These are phyloP conservation scores for Glaciozyma martinii DNA, from an alignment of 768 basidiomycete species.

Conservation along the genomic window DNA sequence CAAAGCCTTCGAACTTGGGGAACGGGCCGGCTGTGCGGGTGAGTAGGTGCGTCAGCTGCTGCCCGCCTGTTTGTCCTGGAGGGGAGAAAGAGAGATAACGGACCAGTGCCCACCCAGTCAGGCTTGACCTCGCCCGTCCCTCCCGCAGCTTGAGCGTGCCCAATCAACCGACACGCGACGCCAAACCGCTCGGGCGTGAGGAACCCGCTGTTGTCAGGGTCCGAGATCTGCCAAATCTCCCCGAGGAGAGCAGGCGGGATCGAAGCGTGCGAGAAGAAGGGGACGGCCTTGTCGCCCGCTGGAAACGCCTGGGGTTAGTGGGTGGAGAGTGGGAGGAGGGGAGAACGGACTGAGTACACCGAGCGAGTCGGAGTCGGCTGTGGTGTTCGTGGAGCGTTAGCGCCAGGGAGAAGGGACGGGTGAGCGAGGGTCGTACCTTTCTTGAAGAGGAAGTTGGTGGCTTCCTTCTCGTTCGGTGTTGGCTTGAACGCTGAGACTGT, in stretches of 20 bases:
- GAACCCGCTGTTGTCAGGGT: conserved; percentile 88
- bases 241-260: conserved; percentile 65
- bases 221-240: conserved; percentile 87
- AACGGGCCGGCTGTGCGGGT: conserved; percentile 63
- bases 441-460: conserved; percentile 23
- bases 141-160: conserved; percentile 64
- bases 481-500: conserved; percentile 22
- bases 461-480: conserved; percentile 18
- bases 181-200: conserved; percentile 80
- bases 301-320: background rate
- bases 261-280: conserved; percentile 72
- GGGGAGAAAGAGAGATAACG: conserved; percentile 37
- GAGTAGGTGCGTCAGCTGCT: conserved; percentile 17
- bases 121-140: conserved; percentile 9
- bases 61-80: background rate
- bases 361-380: conserved; percentile 66
- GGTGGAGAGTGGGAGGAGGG: background rate
- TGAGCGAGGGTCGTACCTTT: conserved; percentile 8
- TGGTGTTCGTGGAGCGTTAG: conserved; percentile 28
- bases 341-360: conserved; percentile 54
- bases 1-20: conserved; percentile 65
- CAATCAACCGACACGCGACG: conserved; percentile 79
- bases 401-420: background rate
- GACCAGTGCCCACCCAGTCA: conserved; percentile 62
- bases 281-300: conserved; percentile 79